These are phyloP conservation scores for Sherardia arvensis DNA, from an alignment of 257 asterid genomes.

Conservation along the genomic window DNA sequence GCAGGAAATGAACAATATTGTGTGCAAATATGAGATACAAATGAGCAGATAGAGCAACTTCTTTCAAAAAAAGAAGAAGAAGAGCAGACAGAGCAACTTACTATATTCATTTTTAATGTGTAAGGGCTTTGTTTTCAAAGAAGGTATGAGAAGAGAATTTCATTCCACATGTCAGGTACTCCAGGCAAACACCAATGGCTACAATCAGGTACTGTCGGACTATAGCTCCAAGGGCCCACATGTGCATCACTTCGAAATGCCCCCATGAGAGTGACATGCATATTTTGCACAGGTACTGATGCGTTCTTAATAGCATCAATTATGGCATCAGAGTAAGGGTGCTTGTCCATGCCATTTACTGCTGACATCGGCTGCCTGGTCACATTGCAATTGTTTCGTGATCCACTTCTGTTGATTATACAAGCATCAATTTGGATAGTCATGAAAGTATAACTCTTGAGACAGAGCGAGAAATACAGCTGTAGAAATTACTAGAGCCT, in stretches of 20 bases:
- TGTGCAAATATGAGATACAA: background rate
- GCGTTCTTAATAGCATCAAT: constrained; percentile 30
- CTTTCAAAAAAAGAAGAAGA: too few relatives aligned
- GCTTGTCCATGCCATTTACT: constrained; percentile 34
- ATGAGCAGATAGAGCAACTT: constrained; percentile 8
- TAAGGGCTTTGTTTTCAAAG: constrained; percentile 19
- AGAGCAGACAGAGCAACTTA: constrained; percentile 10
- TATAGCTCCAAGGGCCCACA: constrained; percentile 72
- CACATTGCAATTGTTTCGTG: constrained; percentile 57
- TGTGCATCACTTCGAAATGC: constrained; percentile 69
- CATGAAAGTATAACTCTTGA: background rate
- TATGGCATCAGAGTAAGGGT: constrained; percentile 50
- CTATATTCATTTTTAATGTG: constrained; percentile 3
- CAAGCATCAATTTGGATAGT: constrained; percentile 10
- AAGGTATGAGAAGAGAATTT: constrained; percentile 48
- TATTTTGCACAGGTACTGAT: constrained; percentile 40
- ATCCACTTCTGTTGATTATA: constrained; percentile 31
- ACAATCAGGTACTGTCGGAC: constrained; percentile 75
- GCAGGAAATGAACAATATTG: background rate
- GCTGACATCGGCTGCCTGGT: constrained; percentile 42
- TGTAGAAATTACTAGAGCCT: background rate
- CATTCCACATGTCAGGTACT: constrained; percentile 85
- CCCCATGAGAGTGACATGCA: constrained; percentile 75
- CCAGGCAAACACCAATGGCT: constrained; percentile 99
- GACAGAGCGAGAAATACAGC: background rate